Evolutionary conservation across 2,329 filamentous ascomycete species (phyloP).

Genomic region (Pseudocercospora fijiensis): DNA sequence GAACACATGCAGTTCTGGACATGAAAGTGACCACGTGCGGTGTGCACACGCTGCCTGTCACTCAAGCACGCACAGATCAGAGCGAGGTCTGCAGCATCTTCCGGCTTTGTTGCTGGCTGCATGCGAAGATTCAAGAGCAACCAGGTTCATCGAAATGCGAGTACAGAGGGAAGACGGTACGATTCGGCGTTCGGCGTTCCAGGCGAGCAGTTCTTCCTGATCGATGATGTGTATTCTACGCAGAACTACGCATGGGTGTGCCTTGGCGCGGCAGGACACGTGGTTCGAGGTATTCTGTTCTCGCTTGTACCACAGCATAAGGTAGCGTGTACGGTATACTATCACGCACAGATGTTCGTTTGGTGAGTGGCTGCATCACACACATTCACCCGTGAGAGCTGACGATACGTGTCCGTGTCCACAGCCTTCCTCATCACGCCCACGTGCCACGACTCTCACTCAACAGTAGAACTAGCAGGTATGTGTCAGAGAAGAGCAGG

Average conservation of each 20-base stretch:
- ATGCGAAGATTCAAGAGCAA: not conserved
- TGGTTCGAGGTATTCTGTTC: not conserved
- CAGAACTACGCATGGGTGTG: not conserved
- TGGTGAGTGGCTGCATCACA: not conserved
- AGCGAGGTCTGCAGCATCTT: not conserved
- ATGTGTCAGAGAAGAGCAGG: not conserved
- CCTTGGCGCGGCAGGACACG: not conserved
- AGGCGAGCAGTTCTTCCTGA: not conserved
- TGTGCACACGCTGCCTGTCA: not conserved
- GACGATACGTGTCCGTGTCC: not conserved
- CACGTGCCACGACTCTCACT: conserved; percentile 1
- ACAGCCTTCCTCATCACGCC: not conserved
- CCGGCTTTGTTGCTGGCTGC: not conserved
- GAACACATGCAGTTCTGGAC: no score
- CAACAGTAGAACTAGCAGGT: no score
- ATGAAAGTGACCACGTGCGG: not conserved
- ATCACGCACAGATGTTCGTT: not conserved
- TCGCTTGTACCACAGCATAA: not conserved
- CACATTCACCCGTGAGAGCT: not conserved
- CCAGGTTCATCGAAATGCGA: not conserved
- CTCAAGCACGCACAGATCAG: not conserved
- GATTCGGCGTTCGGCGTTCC: not conserved
- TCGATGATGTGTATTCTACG: no score
- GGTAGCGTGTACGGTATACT: no score
- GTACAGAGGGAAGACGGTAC: not conserved